Evolutionary conservation across 768 basidiomycete species (phyloP), one percentile per base, ranked within the genome.

Genomic region (Rhodotorula kratochvilovae): DNA sequence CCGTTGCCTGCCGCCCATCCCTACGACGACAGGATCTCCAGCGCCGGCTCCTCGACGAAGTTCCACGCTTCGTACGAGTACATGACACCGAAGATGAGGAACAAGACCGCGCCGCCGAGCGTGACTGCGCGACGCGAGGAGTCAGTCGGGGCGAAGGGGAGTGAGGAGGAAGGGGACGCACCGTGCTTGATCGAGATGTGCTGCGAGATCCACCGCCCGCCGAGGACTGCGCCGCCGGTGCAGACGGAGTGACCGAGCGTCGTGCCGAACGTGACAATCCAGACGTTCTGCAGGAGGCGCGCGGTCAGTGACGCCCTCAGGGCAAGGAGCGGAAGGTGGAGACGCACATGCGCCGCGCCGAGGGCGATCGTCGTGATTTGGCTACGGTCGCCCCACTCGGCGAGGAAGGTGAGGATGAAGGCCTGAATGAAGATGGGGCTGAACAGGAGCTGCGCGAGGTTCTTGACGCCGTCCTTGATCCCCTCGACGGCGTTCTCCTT

Each of bases 331-430:
- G 7, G 35, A 23, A 16, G 61, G 13, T 31, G 45, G 23, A n/a
- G 29, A 84, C 86, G 62, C 78, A 97, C 95, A 82, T 99, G 92
- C 31, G 94, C 91, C 33, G 94, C 94, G 4, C 90, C 95, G 63
- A 98, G 83, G 11, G 92, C 94, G 72, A 98, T 95, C 4, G 96
- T 98, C 3, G 96, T 90, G 76, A 98, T 92, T 82, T 99, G 95
- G 78, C 92, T 95, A 63, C 95, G 83, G 81, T 98, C 96, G 1
- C 96, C 95, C 96, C 96, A 98, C 81, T 99, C 96, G 17, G 94
- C 96, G n/a, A 99, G 84, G 81, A 97, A 97, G 0, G 95, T 98
- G 70, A 99, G 84, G 43, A 95, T 83, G 77, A 99, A 97, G 0
- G 92, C 87, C 80, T 99, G 93, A 5, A 93, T 92, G 78, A 97